Evolutionary conservation across 345 rosid genomes (phyloP).

Genomic region (Theobroma cacao): DNA sequence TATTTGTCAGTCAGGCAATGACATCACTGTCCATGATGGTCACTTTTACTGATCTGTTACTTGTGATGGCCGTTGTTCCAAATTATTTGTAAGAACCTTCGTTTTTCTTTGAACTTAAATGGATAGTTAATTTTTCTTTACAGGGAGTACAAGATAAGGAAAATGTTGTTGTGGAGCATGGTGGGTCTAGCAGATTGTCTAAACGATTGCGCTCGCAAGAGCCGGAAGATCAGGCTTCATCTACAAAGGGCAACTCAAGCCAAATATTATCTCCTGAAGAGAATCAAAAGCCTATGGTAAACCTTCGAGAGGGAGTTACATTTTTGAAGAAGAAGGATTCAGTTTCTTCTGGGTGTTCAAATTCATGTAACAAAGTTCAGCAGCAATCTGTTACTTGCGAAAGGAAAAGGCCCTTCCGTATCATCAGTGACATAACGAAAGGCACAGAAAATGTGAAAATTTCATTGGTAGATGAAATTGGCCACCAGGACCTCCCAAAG

Average conservation of each 20-base stretch:
- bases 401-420: conserved; percentile 22
- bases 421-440: conserved; percentile 44
- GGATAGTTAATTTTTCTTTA: not conserved
- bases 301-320: not conserved
- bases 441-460: conserved; percentile 62
- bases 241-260: conserved; percentile 14
- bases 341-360: conserved; percentile 25
- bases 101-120: not conserved
- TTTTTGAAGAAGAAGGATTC: conserved; percentile 12
- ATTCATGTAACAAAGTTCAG: conserved; percentile 15
- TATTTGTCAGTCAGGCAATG: not conserved
- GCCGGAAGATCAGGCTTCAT: conserved; percentile 25
- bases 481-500: conserved; percentile 43
- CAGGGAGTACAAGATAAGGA: conserved; percentile 19
- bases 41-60: not conserved
- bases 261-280: not conserved
- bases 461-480: conserved; percentile 52
- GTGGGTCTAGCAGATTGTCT: conserved; percentile 23
- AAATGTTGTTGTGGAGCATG: not conserved
- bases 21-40: not conserved
- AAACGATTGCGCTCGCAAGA: conserved; percentile 24
- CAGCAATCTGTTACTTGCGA: conserved; percentile 14
- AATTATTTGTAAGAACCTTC: not conserved
- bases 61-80: not conserved
- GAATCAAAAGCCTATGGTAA: not conserved